Conservation (phyloP, 208 protist species). For the Borovskyia barvae region DNA sequence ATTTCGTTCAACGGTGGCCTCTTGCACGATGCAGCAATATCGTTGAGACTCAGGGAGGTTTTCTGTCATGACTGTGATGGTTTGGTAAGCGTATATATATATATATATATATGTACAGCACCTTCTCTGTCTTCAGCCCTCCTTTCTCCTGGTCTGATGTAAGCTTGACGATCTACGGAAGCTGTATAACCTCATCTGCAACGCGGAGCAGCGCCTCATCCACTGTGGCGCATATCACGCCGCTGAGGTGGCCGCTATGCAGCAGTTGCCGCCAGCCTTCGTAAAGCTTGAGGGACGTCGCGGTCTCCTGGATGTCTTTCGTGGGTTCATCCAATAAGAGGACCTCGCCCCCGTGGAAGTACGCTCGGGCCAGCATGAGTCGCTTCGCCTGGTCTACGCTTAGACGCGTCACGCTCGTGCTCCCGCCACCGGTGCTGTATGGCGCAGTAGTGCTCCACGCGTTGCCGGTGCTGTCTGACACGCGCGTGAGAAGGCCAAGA, state of each 20-base stretch:
- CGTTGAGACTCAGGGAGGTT: too few relatives aligned
- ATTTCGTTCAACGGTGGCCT: too few relatives aligned
- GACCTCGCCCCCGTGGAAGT: constrained; percentile 55
- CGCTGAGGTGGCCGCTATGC: constrained; percentile 21
- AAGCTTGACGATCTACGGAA: too few relatives aligned
- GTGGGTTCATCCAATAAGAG: constrained; percentile 78
- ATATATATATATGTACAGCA: too few relatives aligned
- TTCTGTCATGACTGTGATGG: too few relatives aligned
- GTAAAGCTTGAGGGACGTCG: constrained; percentile 24
- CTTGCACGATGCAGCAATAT: too few relatives aligned
- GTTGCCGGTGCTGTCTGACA: constrained; percentile 28
- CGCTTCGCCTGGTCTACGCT: constrained; percentile 61
- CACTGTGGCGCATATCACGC: constrained; percentile 33
- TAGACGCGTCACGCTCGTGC: constrained; percentile 26
- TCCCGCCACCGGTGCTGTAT: constrained; percentile 18
- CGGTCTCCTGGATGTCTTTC: constrained; percentile 34
- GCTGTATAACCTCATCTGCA: constrained; percentile 29
- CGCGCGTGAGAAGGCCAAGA: constrained; percentile 47
- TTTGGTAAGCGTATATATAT: too few relatives aligned
- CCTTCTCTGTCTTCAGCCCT: not conserved
- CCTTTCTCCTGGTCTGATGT: too few relatives aligned
- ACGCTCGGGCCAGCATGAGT: constrained; percentile 68
- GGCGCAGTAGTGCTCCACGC: constrained; percentile 9
- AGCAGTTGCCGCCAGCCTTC: constrained; percentile 31
- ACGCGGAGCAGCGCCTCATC: constrained; percentile 27